These are phyloP conservation scores for Rosa hybrid DNA, from an alignment of 331 rosid species.

Conservation along the genomic window DNA sequence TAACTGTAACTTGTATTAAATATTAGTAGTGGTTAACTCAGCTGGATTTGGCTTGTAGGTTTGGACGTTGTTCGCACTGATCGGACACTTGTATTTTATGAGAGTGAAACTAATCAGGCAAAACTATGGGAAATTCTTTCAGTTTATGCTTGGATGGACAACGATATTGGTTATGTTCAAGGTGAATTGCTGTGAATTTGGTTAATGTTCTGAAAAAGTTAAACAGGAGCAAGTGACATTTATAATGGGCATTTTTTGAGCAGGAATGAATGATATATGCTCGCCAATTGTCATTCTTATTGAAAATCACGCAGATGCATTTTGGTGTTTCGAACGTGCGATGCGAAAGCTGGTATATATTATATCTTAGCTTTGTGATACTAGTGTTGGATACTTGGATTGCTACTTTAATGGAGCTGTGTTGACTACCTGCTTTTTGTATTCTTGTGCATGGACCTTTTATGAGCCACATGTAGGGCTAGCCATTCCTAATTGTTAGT, in stretches of 20 bases:
- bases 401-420: not conserved
- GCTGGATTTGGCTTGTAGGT: slow-evolving; percentile 53
- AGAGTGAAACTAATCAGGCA: slow-evolving; percentile 75
- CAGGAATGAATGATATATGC: slow-evolving; percentile 98
- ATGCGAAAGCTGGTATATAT: slow-evolving; percentile 90
- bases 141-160: slow-evolving; percentile 86
- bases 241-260: slow-evolving; percentile 24
- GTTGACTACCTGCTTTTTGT: not conserved
- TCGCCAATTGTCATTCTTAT: slow-evolving; percentile 80
- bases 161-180: slow-evolving; percentile 91
- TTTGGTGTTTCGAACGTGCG: slow-evolving; percentile 91
- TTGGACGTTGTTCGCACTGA: slow-evolving; percentile 92
- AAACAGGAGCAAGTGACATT: slow-evolving; percentile 17
- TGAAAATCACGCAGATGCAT: slow-evolving; percentile 87
- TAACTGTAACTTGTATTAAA: not conserved
- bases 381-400: not conserved
- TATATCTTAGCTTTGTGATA: slow-evolving; percentile 9
- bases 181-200: slow-evolving; percentile 43
- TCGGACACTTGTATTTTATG: slow-evolving; percentile 78
- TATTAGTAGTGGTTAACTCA: slow-evolving; percentile 17
- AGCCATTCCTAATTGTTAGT: no score
- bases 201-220: slow-evolving; percentile 17
- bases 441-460: slow-evolving; percentile 4
- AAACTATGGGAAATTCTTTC: slow-evolving; percentile 90
- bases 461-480: not conserved